Base-by-base conservation (phyloP, 768 basidiomycete species). In the Tremella fuciformis region DNA sequence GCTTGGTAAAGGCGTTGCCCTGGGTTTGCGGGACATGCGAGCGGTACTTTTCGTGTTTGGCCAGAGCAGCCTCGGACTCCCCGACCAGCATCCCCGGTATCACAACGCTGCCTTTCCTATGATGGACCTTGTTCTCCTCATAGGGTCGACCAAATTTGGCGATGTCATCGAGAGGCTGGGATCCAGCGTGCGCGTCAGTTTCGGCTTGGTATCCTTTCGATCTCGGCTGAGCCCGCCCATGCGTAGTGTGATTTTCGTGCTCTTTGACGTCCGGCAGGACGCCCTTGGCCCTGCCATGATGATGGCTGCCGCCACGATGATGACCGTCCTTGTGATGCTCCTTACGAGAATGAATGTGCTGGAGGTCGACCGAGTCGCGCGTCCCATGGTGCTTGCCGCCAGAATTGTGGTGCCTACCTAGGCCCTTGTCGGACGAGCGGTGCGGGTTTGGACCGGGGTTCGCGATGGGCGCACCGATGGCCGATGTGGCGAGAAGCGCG, bases 401-500 rank as follows among this genome's bases (percentile, higher is more conserved):
- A n/a, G 22, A 15, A 34, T 55, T 26, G 26, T 26, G 48, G 15
- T 26, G 26, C n/a, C 22, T 50, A n/a, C 48, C 18, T 3, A 50
- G 44, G 46, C 26, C n/a, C 13, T 60, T 55, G 47, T 38, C 42
- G 47, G 25, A 26, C 3, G 48, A 37, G 16, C 48, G 52, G 44
- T 50, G 41, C 21, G 46, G 42, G 52, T 60, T 47, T 4, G 48
- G 52, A 24, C 57, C 39, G 16, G n/a, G 19, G 40, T 52, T 46
- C 15, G 50, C 34, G 18, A 60, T 18, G 25, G 51, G 51, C 11
- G 58, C 52, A 13, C 24, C 50, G 49, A 55, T 34, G 42, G 52
- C 56, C 44, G 60, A 53, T 22, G 55, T 24, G n/a, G 60, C 60
- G 47, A 62, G 60, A 11, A 62, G 13, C 24, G 60, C 56, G 18